Base-by-base conservation (phyloP, 1,139 yeast genomes). In the Hansenula lynferdii region DNA sequence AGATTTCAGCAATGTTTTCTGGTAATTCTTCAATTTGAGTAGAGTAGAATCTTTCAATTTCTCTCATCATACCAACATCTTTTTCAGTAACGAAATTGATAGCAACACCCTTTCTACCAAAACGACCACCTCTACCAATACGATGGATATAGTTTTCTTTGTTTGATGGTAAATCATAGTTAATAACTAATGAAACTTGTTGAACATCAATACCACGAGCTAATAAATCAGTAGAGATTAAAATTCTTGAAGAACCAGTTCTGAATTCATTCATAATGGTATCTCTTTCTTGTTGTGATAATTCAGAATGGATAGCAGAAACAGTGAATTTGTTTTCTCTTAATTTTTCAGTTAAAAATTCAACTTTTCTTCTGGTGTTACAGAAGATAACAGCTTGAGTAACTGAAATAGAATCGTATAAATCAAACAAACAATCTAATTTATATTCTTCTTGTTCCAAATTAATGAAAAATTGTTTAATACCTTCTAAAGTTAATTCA, bases 51-150 rank as follows among this genome's bases (percentile, higher is more conserved):
- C 78, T 87, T 76, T 94, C 98, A 60, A 92, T 85, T 72, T 90
- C 97, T 75, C 96, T 85, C 84, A 94, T 80, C 75, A 85, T 85
- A 62, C 82, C 83, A 63, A 89, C 87, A 65, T 92, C 97, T 56
- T 83, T 81, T 60, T 76, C 79, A 54, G 97, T 89, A 65, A 90
- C 95, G 60, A 92, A 85, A 82, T 92, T 92, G 78, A 92, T 89
- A 61, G 98, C 97, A 64, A 90, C 96, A 83, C 98, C 98, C 82
- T 92, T 92, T 74, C 98, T 83, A 77, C 98, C 98, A 77, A 92
- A 92, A 77, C 98, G 92, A 76, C 98, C 98, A 77, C 96, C 95
- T 79, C 98, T 86, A 80, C 98, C 98, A 62, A 92, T 92, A 82
- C 98, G 85, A 78, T 92, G 98, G 64, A 92, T 87, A 70, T 92